phyloP scores from a whole-genome alignment of 148 eudicot genomes.

The Selenicereus undatus region DNA sequence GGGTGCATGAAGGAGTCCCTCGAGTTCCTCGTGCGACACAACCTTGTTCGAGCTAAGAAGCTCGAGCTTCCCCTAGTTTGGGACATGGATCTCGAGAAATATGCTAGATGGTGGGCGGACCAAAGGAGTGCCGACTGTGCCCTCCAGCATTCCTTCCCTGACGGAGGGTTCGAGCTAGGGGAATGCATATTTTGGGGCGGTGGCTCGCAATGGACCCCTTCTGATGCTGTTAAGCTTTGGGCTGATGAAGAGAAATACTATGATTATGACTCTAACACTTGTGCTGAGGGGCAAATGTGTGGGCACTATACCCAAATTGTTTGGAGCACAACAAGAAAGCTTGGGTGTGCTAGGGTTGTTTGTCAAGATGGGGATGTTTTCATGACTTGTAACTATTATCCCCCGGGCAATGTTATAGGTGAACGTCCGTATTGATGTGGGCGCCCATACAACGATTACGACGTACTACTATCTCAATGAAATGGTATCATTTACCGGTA shows the following conservation, averaged over 20 bases:
- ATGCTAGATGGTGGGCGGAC: conserved; percentile 75
- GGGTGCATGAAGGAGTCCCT: conserved; percentile 52
- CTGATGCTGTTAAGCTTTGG: no score
- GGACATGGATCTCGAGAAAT: conserved; percentile 55
- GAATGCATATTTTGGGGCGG: no score
- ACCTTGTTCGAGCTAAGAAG: conserved; percentile 64
- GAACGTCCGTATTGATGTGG: conserved; percentile 58
- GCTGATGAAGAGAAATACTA: no score
- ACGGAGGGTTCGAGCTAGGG: conserved; percentile 51
- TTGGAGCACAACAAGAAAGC: no score
- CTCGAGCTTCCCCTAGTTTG: conserved; percentile 56
- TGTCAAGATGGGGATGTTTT: conserved; percentile 80
- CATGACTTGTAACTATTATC: conserved; percentile 84
- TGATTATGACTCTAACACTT: no score
- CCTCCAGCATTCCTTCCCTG: conserved; percentile 66
- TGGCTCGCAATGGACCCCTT: no score
- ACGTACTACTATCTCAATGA: background rate
- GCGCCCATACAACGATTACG: background rate
- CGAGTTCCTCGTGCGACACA: conserved; percentile 56
- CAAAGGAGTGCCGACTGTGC: conserved; percentile 49
- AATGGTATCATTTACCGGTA: no score
- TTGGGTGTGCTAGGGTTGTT: conserved; percentile 76
- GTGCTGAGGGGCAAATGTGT: no score
- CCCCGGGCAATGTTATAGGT: conserved; percentile 63
- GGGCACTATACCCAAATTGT: no score